Percentiles rank a stretch among this genome's conserved stretches.
Conservation (phyloP, 352 stramenopile genomes). For the Peronospora destructor region DNA sequence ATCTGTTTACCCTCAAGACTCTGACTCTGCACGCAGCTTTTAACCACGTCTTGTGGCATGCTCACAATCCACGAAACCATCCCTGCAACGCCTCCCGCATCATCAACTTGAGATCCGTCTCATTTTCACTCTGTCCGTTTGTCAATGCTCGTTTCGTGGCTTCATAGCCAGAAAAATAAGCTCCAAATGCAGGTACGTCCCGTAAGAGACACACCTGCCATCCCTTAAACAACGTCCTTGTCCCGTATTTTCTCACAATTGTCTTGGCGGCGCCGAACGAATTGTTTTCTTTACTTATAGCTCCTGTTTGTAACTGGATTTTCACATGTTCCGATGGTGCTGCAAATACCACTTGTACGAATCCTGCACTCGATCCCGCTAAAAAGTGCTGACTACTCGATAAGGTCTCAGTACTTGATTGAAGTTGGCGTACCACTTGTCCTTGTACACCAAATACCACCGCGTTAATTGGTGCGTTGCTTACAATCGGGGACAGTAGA, state of each 20-base stretch:
- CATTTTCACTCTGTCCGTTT: constrained; percentile 40
- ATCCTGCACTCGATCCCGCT: constrained; percentile 48
- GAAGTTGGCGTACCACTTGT: constrained; percentile 39
- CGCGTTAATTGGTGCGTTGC: constrained; percentile 82
- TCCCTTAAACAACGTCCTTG: constrained; percentile 50
- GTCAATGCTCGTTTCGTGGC: constrained; percentile 54
- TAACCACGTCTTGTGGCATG: constrained; percentile 86
- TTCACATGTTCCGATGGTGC: constrained; percentile 76
- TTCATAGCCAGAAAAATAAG: constrained; percentile 81
- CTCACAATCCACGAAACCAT: constrained; percentile 75
- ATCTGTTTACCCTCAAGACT: constrained; percentile 33
- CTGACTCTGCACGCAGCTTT: constrained; percentile 85
- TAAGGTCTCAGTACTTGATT: constrained; percentile 23
- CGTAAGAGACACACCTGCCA: constrained; percentile 65
- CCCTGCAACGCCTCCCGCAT: constrained; percentile 64
- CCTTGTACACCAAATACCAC: constrained; percentile 78
- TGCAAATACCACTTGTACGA: constrained; percentile 66
- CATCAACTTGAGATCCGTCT: constrained; percentile 65
- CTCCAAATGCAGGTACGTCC: constrained; percentile 71
- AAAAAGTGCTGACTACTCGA: constrained; percentile 44
- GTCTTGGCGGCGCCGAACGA: constrained; percentile 45
- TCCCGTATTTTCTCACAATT: constrained; percentile 35
- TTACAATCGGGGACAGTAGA: constrained; percentile 67
- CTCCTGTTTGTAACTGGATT: constrained; percentile 74
- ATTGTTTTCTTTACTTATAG: constrained; percentile 37